A percentile compares a stretch with the other conserved stretches of the same genome.
These are phyloP conservation scores for Pyrenophora tritici-repentis DNA, from an alignment of 2,329 filamentous ascomycete genomes.

Conservation along the genomic window DNA sequence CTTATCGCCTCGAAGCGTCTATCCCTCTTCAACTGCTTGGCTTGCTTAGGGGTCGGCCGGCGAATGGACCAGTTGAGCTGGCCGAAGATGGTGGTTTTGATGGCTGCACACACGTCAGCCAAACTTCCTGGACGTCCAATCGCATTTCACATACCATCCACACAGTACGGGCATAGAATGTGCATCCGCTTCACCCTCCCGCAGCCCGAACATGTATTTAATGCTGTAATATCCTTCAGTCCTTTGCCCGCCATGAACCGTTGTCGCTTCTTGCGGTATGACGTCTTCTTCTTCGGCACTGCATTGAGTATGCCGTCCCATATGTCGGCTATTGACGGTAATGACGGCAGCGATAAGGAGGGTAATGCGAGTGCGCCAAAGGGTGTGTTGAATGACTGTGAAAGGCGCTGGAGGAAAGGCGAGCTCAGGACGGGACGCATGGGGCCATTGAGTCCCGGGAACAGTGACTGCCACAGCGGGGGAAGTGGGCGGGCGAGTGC, in stretches of 20 bases:
- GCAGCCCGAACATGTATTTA: slow-evolving; percentile 90
- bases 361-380: slow-evolving; percentile 53
- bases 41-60: slow-evolving; percentile 35
- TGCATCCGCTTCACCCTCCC: slow-evolving; percentile 88
- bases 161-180: slow-evolving; percentile 83
- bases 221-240: slow-evolving; percentile 82
- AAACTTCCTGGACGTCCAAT: not conserved
- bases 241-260: slow-evolving; percentile 96
- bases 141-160: slow-evolving; percentile 67
- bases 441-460: slow-evolving; percentile 56
- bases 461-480: slow-evolving; percentile 56
- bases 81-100: slow-evolving; percentile 44
- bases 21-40: slow-evolving; percentile 35
- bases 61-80: slow-evolving; percentile 34
- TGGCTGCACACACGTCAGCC: slow-evolving; percentile 29
- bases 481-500: slow-evolving; percentile 50
- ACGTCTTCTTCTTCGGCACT: slow-evolving; percentile 98
- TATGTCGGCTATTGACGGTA: slow-evolving; percentile 69
- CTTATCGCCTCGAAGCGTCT: slow-evolving; percentile 19
- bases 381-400: slow-evolving; percentile 66
- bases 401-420: slow-evolving; percentile 52
- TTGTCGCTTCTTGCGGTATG: slow-evolving; percentile 91
- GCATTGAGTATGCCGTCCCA: slow-evolving; percentile 93
- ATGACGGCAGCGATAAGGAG: slow-evolving; percentile 53
- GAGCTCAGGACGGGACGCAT: slow-evolving; percentile 46